Evolutionary conservation across 2,329 filamentous ascomycete genomes (phyloP), one percentile per base, ranked within the genome.

Genomic region (Catunica adiposa): DNA sequence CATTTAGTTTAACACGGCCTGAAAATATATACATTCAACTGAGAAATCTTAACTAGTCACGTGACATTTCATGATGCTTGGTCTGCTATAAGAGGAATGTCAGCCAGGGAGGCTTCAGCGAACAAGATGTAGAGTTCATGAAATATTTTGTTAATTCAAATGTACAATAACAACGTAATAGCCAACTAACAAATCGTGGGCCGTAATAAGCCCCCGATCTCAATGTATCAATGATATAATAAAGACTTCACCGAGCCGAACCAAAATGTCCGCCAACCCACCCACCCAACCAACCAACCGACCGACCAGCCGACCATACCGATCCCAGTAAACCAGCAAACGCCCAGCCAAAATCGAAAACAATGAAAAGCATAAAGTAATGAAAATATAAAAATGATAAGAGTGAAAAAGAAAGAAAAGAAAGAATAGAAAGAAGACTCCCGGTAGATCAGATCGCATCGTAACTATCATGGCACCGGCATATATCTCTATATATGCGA

Each of bases 11-110:
- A 58, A 58, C 56, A 58, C 56, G 53, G 56, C 52, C 56, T 56
- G 53, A 58, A 58, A 40, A 58, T 55, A 58, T 23, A 51, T 55
- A 20, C 56, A 58, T 58, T 56, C 56, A 58, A 58, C 56, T 58
- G 56, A 58, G 17, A 51, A 22, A 20, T 38, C 34, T 20, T 11
- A 22, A 22, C 17, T 17, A 31, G 40, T 42, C 15, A 26, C 37
- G 31, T 38, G 37, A 54, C n/a, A n/a, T 5, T 3, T 23, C 17
- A 17, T 51, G 15, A 22, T 51, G 4, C 22, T 7, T 17, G 8
- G n/a, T 51, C n/a, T n/a, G n/a, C n/a, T n/a, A n/a, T n/a, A n/a
- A n/a, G n/a, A n/a, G n/a, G n/a, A n/a, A n/a, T n/a, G n/a, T n/a
- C n/a, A n/a, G n/a, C n/a, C n/a, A n/a, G n/a, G n/a, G n/a, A n/a